A percentile compares a stretch with the other conserved stretches of the same genome.
Conservation (phyloP, 208 protist species). For the Porcisia hertigi region DNA sequence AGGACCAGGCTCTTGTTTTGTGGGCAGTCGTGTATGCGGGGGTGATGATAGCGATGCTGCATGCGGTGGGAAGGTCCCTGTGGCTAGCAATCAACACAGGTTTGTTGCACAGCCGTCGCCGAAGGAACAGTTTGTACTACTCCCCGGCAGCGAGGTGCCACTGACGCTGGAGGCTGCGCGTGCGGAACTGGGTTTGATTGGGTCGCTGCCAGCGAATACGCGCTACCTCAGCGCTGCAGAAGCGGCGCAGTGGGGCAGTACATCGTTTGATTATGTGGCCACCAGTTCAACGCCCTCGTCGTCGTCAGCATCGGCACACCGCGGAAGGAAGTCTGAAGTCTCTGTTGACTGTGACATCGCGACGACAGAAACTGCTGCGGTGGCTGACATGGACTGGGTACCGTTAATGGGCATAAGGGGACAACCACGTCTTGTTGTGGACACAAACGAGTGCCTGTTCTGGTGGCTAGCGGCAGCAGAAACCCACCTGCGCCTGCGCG, state of each 20-base stretch:
- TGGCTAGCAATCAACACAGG: not conserved
- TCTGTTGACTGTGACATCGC: not conserved
- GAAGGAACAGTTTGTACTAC: conserved; percentile 11
- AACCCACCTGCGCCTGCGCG: conserved; percentile 46
- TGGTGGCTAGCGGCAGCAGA: conserved; percentile 58
- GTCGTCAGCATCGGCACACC: not conserved
- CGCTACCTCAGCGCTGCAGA: conserved; percentile 25
- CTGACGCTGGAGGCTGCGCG: conserved; percentile 19
- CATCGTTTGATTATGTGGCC: not conserved
- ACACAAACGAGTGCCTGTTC: conserved; percentile 61
- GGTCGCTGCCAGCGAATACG: conserved; percentile 16
- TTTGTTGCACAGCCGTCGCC: not conserved
- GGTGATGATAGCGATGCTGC: not conserved
- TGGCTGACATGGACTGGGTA: conserved; percentile 2
- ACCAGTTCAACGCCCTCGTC: not conserved
- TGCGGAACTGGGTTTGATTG: conserved; percentile 19
- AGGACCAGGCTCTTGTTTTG: not conserved
- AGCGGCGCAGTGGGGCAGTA: conserved; percentile 6
- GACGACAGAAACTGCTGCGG: not conserved
- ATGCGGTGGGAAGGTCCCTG: not conserved
- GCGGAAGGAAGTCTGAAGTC: not conserved
- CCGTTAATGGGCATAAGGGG: conserved; percentile 43
- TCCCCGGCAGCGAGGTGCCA: conserved; percentile 21
- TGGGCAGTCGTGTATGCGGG: not conserved
- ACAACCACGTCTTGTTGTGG: conserved; percentile 30